These are phyloP conservation scores for Phaseolus lunatus DNA, from an alignment of 306 rosid genomes.

Conservation along the genomic window DNA sequence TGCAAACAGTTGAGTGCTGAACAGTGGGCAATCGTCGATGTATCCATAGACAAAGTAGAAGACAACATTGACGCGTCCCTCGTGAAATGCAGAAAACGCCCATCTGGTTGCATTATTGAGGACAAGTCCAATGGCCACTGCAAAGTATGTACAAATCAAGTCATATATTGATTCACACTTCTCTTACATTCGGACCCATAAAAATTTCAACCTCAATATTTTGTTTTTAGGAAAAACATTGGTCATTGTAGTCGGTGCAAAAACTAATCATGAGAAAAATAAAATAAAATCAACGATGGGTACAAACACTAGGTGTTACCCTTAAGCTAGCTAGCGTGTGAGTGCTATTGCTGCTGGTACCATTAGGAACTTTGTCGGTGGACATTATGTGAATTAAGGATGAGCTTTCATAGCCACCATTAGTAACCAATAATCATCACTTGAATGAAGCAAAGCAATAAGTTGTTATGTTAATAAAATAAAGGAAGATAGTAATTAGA, in stretches of 20 bases:
- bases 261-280: neutral
- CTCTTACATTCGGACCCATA: slow-evolving; percentile 9
- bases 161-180: neutral
- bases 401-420: neutral
- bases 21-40: slow-evolving; percentile 91
- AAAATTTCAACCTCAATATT: neutral
- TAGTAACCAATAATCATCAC: slow-evolving; percentile 6
- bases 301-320: neutral
- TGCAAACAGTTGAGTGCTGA: slow-evolving; percentile 84
- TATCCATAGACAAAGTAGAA: slow-evolving; percentile 90
- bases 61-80: slow-evolving; percentile 82
- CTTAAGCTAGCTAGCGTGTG: neutral
- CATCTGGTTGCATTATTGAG: slow-evolving; percentile 96
- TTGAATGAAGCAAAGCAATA: neutral
- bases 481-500: neutral
- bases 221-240: neutral
- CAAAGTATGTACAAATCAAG: slow-evolving; percentile 62
- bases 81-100: slow-evolving; percentile 89
- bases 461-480: neutral
- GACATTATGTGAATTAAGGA: neutral
- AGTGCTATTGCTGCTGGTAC: neutral
- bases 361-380: neutral
- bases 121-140: slow-evolving; percentile 96
- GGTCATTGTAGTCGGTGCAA: neutral
- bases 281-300: neutral